Base-by-base conservation (phyloP, 139 green algal species). In the Desmodesmus armatus region DNA sequence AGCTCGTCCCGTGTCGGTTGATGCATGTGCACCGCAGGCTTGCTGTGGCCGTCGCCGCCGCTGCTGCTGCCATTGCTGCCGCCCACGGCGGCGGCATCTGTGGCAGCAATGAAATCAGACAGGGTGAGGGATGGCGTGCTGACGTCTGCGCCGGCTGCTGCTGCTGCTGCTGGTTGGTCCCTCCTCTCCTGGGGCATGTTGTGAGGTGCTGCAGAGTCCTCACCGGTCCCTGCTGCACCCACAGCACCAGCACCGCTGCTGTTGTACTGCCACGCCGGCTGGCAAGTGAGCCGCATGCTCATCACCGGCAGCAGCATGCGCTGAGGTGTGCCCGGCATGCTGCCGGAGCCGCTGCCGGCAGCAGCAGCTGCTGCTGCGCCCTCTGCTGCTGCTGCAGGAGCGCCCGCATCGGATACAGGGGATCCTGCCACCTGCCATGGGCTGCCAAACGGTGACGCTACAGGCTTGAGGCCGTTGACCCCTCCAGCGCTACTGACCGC, bases 241-340 rank as follows among this genome's bases (percentile, higher is more conserved):
- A 25, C 35, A 33, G 37, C 31, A 29, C 19, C 21, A 41, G 31
- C 2, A n/a, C 15, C 35, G 53, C 39, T 40, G 75, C 44, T n/a
- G 51, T 37, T 35, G 33, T 41, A 33, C 49, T 65, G 37, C 31
- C 41, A 15, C 41, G n/a, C 5, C 39, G 35, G 47, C 40, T 71
- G 62, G 49, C 78, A 84, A 27, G 29, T 63, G 17, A 84, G 60
- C 25, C 78, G n/a, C 78, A 84, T 62, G 40, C 41, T 76, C 60
- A 76, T 62, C 60, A 84, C 66, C 2, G 62, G 78, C 40, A 43
- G 44, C 60, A 84, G 40, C 3, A 63, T 44, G 0, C 37, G 23
- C 19, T 23, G 41, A 27, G 62, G 49, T 27, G 31, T 62, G 25
- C 35, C 58, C 37, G 40, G 27, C 37, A 37, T 84, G n/a, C 78